These are phyloP conservation scores for Arabidopsis arenosa DNA, from an alignment of 345 rosid genomes.

Conservation along the genomic window DNA sequence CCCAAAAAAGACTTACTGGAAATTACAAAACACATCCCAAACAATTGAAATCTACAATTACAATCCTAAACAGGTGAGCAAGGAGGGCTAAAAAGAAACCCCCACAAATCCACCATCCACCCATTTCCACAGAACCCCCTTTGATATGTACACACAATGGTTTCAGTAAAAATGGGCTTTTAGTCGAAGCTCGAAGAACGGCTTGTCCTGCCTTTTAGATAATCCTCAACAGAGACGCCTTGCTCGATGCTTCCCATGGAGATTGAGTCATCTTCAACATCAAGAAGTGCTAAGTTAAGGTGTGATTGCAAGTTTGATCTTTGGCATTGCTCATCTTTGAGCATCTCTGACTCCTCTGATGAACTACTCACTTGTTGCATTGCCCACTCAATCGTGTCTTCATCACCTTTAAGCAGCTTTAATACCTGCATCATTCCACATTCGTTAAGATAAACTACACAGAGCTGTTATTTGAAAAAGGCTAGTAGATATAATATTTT, in stretches of 20 bases:
- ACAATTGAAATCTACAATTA: constrained; percentile 34
- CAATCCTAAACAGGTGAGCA: constrained; percentile 44
- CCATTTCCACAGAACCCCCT: not conserved
- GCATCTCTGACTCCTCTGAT: constrained; percentile 53
- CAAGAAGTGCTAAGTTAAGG: constrained; percentile 79
- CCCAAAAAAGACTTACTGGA: constrained; percentile 1
- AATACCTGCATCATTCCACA: constrained; percentile 55
- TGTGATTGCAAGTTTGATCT: constrained; percentile 75
- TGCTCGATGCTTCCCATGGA: constrained; percentile 77
- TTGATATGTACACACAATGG: constrained; percentile 10
- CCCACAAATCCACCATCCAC: constrained; percentile 24
- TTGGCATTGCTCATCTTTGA: constrained; percentile 57
- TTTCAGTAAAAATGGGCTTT: constrained; percentile 1
- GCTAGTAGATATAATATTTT: not conserved
- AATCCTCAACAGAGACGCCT: constrained; percentile 75
- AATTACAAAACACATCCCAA: constrained; percentile 18
- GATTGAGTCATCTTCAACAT: constrained; percentile 67
- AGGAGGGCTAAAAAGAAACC: constrained; percentile 66
- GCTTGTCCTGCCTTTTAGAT: constrained; percentile 90
- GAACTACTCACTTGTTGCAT: constrained; percentile 53
- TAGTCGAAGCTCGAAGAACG: constrained; percentile 91
- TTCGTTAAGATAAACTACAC: constrained; percentile 1
- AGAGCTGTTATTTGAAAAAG: not conserved
- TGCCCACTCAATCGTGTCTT: constrained; percentile 63
- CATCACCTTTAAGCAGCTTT: constrained; percentile 82